Evolutionary conservation across 192 early-diverging fungal species (phyloP), one percentile per base, ranked within the genome.

Genomic region (Backusella tuberculispora): DNA sequence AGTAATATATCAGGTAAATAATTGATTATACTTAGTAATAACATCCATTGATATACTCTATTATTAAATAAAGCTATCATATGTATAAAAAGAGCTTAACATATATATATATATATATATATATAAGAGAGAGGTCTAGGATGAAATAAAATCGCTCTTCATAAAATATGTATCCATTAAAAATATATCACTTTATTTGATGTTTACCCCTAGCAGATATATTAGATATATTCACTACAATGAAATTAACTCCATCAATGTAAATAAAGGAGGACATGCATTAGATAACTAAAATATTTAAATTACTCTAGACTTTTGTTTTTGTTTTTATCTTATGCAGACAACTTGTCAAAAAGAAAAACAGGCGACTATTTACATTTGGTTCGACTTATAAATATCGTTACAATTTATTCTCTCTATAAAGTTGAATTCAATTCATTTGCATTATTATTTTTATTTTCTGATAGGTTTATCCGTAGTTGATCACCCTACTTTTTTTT

Each of bases 121-220:
- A 19, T 7, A 2, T 53, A 9, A 19, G 19, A 53, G 19, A 53
- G 19, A 53, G n/a, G 19, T 19, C 9, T 9, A 53, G 19, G n/a
- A 53, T 53, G n/a, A 53, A 19, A 53, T 53, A 53, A 19, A 53
- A 53, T 53, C 19, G n/a, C 47, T 19, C 29, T 34, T 34, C 2
- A 34, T 34, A 34, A 34, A 34, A 34, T 50, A n/a, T 50, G 7
- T 8, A n/a, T 50, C 15, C 47, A 10, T 53, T 17, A 53, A 53
- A 34, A 53, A 53, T 53, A 21, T 53, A 53, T 53, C 50, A n/a
- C 50, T 6, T 53, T 17, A 53, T 53, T 53, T 53, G 50, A 60
- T 60, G 4, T 3, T n/a, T 60, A 60, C 26, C 53, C 21, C 53
- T 60, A 1, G 12, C 12, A 19, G 1, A 26, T 60, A 60, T 24